Percentiles rank a stretch among this genome's conserved stretches.
Conservation (phyloP, 371 early-diverging fungal genomes). For the Mucor piriformis region DNA sequence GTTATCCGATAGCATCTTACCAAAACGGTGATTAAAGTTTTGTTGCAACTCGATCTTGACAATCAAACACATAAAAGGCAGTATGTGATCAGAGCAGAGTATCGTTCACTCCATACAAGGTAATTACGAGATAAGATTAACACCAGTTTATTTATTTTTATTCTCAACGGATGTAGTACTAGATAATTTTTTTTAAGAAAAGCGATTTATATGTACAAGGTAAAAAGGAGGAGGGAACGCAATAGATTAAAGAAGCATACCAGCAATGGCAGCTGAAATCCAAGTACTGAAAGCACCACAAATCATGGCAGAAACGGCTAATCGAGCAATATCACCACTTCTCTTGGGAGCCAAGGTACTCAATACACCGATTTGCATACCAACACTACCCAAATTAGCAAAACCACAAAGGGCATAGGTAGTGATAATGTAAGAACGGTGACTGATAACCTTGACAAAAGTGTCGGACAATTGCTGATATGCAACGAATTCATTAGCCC, state of each 20-base stretch:
- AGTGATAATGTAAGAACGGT: constrained; percentile 57
- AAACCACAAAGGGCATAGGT: constrained; percentile 90
- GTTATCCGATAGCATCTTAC: no score
- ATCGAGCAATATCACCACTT: constrained; percentile 71
- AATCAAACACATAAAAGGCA: no score
- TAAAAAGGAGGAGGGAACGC: background rate
- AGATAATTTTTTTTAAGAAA: no score
- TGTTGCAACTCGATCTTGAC: no score
- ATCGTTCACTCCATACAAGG: no score
- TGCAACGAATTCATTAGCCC: constrained; percentile 92
- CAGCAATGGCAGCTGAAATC: constrained; percentile 85
- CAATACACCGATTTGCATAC: constrained; percentile 84
- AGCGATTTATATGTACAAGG: no score
- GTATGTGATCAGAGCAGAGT: no score
- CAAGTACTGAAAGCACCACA: constrained; percentile 84
- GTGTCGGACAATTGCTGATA: constrained; percentile 56
- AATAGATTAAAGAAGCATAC: constrained; percentile 62
- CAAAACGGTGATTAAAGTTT: no score
- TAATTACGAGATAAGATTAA: no score
- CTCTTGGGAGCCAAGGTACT: constrained; percentile 84
- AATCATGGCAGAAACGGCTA: constrained; percentile 83
- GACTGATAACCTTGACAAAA: constrained; percentile 31
- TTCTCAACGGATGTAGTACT: no score
- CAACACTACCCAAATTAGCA: constrained; percentile 87
- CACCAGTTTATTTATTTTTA: no score